Base-by-base conservation (phyloP, 2,329 filamentous ascomycete genomes). In the Colletotrichum tropicale region DNA sequence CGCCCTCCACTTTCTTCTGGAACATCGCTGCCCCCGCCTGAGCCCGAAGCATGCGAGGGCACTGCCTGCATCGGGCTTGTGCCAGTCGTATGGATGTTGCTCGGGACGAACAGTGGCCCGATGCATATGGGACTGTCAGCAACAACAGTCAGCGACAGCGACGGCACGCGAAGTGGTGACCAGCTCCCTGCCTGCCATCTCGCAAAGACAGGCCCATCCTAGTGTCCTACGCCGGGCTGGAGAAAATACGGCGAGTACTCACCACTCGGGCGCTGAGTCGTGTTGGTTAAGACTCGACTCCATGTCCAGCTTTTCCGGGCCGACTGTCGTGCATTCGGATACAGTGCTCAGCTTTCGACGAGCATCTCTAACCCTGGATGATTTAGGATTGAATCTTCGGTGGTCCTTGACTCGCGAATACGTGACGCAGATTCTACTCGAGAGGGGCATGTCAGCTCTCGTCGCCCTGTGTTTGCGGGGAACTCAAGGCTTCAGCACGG, bases 61-160 rank as follows among this genome's bases (percentile, higher is more conserved):
- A 48, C 28, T 66, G 55, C 58, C 60, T 65, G 66, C 34, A 34
- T 65, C 34, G 56, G 67, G n/a, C 18, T 21, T 62, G 34, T 32
- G 64, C 36, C 56, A 43, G 68, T 26, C 55, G 43, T 32, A 26
- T 32, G 38, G 24, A 9, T 36, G 24, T 66, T 38, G 43, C 6
- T 67, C 62, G 76, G 24, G 71, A 72, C 80, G 15, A 81, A 76
- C 58, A 84, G 73, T 72, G 83, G 80, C 5, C 79, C 82, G 70
- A 84, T 84, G 70, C 83, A 83, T 48, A 84, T 84, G 56, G 83
- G 81, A 75, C 83, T 84, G 55, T 43, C 38, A 30, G 34, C 55
- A 32, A 13, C 21, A 65, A 43, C n/a, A 62, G 72, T 75, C 28
- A 75, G 72, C 58, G 32, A 71, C 62, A 26, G 55, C 56, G 8